Evolutionary conservation across 805 yeast genomes (phyloP), one percentile per base, ranked within the genome.

Genomic region (Clavispora vitiphila): DNA sequence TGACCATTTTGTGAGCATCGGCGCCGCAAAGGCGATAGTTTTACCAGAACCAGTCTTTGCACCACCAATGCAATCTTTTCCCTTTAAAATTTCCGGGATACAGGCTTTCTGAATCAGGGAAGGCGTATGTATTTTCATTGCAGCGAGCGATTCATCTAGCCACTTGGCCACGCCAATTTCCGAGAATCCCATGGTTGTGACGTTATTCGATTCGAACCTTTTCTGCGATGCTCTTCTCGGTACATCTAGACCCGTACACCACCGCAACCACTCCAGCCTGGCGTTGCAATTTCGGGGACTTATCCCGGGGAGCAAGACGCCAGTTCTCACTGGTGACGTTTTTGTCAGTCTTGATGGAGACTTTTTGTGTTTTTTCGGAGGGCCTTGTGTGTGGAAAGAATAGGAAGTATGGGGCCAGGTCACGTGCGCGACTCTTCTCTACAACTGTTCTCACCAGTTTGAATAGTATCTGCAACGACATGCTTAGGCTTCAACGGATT

Each of bases 41-140:
- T 93, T 93, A 76, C 99, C 99, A 14, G 95, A 83, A 64, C 99
- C 99, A 0, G 99, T 93, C 61, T 86, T 86, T 24, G 99, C 99
- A 34, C 99, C 99, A 39, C 99, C 99, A 39, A 93, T 91, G 64
- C 96, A 90, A 61, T 90, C 96, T 51, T 81, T 76, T 7, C 95
- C 97, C 32, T 71, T 72, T 29, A 93, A 59, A 43, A 93, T 86
- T 42, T 83, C 77, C 1, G 98, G 98, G 36, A 93, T 91, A 58
- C 96, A 88, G 4, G 88, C 86, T 8, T 69, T 58, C 60, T 93
- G 99, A 67, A 93, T 91, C 16, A 79, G 78, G 0, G 98, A 86
- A 1, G 99, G 99, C 5, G 76, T 71, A 21, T 74, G 69, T 35
- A 93, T 93, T 46, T 81, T 81, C 95, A 93, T 88, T 7, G 95